Evolutionary conservation across 2,329 filamentous ascomycete genomes (phyloP).

Genomic region (Helicocarpus griseus): DNA sequence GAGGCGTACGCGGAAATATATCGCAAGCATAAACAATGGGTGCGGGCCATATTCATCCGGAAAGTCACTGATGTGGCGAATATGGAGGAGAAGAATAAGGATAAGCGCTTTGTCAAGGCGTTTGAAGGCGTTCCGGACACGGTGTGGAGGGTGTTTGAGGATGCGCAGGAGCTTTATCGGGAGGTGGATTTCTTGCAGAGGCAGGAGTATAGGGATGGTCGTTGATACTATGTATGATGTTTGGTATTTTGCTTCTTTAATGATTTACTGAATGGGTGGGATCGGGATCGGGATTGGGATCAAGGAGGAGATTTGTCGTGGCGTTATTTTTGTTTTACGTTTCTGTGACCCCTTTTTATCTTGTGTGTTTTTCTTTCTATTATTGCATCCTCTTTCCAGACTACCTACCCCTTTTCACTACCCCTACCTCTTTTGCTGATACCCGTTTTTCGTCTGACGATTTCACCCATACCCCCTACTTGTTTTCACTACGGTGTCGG

Average conservation of each 20-base stretch:
- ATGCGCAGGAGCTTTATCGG: conserved; percentile 53
- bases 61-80: conserved; percentile 69
- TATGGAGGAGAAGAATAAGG: conserved; percentile 64
- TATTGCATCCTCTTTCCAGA: no score
- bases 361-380: not conserved
- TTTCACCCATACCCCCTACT: no score
- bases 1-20: conserved; percentile 80
- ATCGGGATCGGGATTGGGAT: not conserved
- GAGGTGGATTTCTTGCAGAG: conserved; percentile 22
- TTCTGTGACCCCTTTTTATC: not conserved
- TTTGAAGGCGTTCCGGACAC: conserved; percentile 63
- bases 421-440: no score
- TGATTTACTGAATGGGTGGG: not conserved
- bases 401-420: no score
- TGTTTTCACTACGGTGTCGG: no score
- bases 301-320: not conserved
- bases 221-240: not conserved
- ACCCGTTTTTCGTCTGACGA: no score
- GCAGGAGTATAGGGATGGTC: conserved; percentile 10
- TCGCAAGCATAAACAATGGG: conserved; percentile 60
- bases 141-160: conserved; percentile 74
- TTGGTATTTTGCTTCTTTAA: not conserved
- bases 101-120: conserved; percentile 68
- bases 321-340: not conserved
- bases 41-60: conserved; percentile 74